Evolutionary conservation across 164 flowering plant genomes (phyloP).

Genomic region (Chimonanthus salicifolius): DNA sequence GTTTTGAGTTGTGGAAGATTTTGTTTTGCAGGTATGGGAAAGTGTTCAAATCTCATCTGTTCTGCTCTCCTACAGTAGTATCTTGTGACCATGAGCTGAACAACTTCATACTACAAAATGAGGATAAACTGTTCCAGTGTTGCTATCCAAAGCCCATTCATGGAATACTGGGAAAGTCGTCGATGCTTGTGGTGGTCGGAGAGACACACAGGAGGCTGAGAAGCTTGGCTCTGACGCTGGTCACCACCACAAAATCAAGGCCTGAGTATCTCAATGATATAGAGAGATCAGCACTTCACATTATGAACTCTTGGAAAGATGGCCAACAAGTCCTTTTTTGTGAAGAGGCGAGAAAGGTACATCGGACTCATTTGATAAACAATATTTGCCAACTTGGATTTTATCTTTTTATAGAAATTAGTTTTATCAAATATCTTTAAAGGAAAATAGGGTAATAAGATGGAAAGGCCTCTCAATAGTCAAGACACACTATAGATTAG

Average conservation of each 20-base stretch:
- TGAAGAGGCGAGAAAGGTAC: constrained; percentile 53
- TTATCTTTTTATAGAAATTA: no score
- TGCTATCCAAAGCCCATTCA: constrained; percentile 67
- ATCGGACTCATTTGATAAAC: no score
- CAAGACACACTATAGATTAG: no score
- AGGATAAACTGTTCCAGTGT: constrained; percentile 57
- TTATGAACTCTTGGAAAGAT: constrained; percentile 48
- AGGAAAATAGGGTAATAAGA: no score
- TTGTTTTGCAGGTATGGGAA: constrained; percentile 49
- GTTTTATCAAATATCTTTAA: no score
- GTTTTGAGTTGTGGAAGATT: no score
- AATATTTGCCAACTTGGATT: no score
- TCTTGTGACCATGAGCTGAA: constrained; percentile 79
- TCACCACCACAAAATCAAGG: constrained; percentile 29
- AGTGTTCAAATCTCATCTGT: constrained; percentile 69
- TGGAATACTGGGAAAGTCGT: constrained; percentile 54
- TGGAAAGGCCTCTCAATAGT: no score
- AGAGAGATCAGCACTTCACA: constrained; percentile 33
- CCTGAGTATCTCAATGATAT: constrained; percentile 33
- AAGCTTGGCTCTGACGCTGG: constrained; percentile 35
- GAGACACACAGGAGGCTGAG: constrained; percentile 61
- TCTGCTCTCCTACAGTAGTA: constrained; percentile 64
- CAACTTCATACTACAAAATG: constrained; percentile 69
- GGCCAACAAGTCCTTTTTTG: constrained; percentile 30
- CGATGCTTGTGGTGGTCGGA: constrained; percentile 50